Percentiles rank a stretch among this genome's conserved stretches.
Conservation (phyloP, 2,329 filamentous ascomycete genomes). For the Pseudogymnoascus sp. region DNA sequence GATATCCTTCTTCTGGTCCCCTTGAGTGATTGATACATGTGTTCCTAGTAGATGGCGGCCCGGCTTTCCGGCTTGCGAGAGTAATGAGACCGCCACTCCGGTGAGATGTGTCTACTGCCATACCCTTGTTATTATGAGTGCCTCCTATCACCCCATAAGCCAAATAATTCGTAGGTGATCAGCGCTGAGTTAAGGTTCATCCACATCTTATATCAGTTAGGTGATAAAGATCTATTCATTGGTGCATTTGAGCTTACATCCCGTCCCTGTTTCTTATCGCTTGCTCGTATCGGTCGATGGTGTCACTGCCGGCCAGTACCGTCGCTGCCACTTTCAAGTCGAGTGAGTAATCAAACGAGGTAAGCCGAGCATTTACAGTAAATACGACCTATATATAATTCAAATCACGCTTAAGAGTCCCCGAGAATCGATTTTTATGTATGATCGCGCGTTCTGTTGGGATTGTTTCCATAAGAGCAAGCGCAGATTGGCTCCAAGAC, state of each 20-base stretch:
- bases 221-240: neutral
- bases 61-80: neutral
- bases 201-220: neutral
- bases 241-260: neutral
- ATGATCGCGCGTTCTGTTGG: neutral
- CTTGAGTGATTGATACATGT: neutral
- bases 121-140: neutral
- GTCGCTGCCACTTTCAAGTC: neutral
- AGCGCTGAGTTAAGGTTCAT: neutral
- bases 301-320: constrained; percentile 1
- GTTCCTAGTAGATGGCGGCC: neutral
- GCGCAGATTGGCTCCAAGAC: neutral
- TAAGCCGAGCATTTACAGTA: neutral
- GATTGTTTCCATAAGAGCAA: neutral
- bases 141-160: neutral
- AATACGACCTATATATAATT: neutral
- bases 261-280: constrained; percentile 1
- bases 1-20: constrained; percentile 6
- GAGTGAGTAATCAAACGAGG: neutral
- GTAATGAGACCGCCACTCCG: neutral
- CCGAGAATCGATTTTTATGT: neutral
- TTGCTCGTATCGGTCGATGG: neutral
- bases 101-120: neutral
- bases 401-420: neutral
- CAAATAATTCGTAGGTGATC: neutral